Conservation (phyloP, 192 early-diverging fungal species). For the Linnemannia hyalina region DNA sequence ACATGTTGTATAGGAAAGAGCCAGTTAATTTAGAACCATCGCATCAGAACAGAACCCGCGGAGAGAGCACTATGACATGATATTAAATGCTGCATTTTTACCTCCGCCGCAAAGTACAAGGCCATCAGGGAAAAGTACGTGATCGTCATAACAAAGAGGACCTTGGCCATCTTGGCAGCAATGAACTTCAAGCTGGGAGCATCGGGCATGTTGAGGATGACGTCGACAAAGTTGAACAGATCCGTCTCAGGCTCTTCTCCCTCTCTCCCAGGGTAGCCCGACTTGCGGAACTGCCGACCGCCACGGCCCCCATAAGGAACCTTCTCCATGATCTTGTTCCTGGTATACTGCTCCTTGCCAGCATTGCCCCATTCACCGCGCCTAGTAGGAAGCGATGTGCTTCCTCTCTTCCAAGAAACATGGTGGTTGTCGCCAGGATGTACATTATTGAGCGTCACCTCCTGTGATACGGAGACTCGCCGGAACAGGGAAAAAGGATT, state of each 20-base stretch:
- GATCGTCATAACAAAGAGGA: slow-evolving; percentile 22
- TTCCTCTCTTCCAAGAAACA: not conserved
- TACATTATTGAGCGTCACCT: not conserved
- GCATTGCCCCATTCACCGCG: not conserved
- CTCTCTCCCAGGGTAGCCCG: slow-evolving; percentile 30
- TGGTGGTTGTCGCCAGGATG: not conserved
- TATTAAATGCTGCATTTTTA: slow-evolving; percentile 7
- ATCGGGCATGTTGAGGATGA: slow-evolving; percentile 32
- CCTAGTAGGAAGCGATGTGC: not conserved
- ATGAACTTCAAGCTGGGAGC: slow-evolving; percentile 13
- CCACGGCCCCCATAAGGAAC: not conserved
- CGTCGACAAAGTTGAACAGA: slow-evolving; percentile 35
- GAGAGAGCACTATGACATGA: not conserved
- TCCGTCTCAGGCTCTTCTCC: slow-evolving; percentile 51
- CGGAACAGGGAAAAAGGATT: slow-evolving; percentile 30
- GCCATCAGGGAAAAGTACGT: slow-evolving; percentile 46
- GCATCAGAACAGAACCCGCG: not conserved
- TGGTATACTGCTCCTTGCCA: not conserved
- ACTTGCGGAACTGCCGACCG: slow-evolving; percentile 5
- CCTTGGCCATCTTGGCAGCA: slow-evolving; percentile 18
- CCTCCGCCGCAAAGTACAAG: slow-evolving; percentile 39
- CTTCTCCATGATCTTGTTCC: not conserved
- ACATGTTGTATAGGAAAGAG: not conserved
- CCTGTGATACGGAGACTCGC: not conserved
- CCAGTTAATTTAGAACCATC: not conserved